Evolutionary conservation across 495 filamentous ascomycete genomes (phyloP), one percentile per base, ranked within the genome.

Genomic region (Glarea lozoyensis): DNA sequence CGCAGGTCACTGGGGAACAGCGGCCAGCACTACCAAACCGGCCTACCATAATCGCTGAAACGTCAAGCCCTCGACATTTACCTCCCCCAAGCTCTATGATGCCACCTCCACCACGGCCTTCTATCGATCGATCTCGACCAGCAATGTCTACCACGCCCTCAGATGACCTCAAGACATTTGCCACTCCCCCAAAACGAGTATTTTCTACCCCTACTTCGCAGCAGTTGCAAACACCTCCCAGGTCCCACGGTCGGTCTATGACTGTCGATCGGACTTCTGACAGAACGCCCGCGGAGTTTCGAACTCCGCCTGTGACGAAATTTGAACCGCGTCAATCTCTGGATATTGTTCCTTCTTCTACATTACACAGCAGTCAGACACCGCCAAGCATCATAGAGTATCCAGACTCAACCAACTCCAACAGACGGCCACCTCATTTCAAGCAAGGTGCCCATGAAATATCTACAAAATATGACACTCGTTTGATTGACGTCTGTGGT

Each of bases 401-500:
- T 59, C 90, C 92, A 10, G 89, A 97, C 63, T 67, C 85, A 0
- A 90, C 88, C 1, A 74, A 78, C 49, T 78, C 87, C 1, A 97
- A 94, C 54, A 74, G 92, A 30, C 78, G 89, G 21, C 84, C 84
- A 31, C 93, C 92, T 0, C 68, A 73, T 45, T 76, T 83, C 48
- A 80, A 74, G 56, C 67, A 77, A 18, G 82, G 85, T 0, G 74
- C 73, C 1, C 70, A 64, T 15, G 81, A 89, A 47, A 95, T 98
- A 39, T 58, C 66, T n/a, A 89, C 85, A 1, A 82, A 83, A 46
- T 78, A 73, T 53, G 90, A 97, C 49, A 85, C 86, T 6, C 78
- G 84, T 13, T 65, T 88, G 23, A 78, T 94, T 57, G 89, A 87
- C 46, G 81, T 92, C 27, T 94, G 84, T 57, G 93, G 90, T 10